Conservation (phyloP, 2,329 filamentous ascomycete species). For the Fusarium foetens region DNA sequence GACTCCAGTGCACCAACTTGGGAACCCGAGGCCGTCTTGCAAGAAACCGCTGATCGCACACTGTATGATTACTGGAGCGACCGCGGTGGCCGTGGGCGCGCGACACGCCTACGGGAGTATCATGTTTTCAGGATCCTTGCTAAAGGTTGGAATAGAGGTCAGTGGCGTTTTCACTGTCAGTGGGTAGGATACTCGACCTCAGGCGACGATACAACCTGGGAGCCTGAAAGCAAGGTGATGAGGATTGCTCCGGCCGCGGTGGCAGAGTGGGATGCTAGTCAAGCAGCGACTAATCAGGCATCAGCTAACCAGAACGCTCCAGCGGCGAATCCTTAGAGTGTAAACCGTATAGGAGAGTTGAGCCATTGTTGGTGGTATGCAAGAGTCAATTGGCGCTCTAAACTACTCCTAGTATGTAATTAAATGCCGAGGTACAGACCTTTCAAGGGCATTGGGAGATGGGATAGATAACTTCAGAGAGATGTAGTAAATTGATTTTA, state of each 20-base stretch:
- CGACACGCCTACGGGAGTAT: not conserved
- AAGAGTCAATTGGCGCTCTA: no score
- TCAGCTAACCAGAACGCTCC: no score
- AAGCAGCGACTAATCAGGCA: rapidly evolving
- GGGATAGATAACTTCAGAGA: rapidly evolving
- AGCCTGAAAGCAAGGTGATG: not conserved
- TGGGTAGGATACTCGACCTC: not conserved
- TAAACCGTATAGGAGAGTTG: rapidly evolving
- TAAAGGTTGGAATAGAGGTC: not conserved
- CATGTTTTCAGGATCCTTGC: not conserved
- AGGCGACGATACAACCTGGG: rapidly evolving
- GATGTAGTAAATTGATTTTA: no score
- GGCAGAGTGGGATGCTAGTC: not conserved
- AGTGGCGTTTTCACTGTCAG: not conserved
- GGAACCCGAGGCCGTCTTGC: not conserved
- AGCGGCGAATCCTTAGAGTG: rapidly evolving
- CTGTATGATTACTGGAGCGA: not conserved
- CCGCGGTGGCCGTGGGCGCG: not conserved
- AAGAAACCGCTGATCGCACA: not conserved
- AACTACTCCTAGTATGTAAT: no score
- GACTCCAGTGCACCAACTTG: rapidly evolving
- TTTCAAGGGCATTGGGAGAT: no score
- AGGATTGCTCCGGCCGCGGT: not conserved
- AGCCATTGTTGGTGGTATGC: rapidly evolving
- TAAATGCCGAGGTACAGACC: no score